Base-by-base conservation (phyloP, 176 grass and related monocot genomes). In the Zoysia japonica region DNA sequence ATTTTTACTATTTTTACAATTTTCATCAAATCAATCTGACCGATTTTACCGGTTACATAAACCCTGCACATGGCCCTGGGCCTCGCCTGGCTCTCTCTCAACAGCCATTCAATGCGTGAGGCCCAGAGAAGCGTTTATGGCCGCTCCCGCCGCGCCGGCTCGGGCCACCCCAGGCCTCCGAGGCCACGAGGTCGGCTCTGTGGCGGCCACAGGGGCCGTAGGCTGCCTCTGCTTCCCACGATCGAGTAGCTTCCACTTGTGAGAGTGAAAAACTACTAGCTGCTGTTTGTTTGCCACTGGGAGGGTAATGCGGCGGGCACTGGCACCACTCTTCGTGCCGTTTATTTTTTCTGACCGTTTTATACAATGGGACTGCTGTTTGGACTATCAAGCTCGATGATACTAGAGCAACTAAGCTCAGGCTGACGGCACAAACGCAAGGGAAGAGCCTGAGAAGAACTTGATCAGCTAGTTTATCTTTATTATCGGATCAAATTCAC, bases 101-200 rank as follows among this genome's bases (percentile, higher is more conserved):
- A 3, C 62, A 6, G 7, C 6, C 39, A 77, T 77, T 87, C 38
- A 82, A 70, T 82, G 85, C 56, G 62, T 82, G 72, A 66, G 48
- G 59, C 85, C 85, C 79, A 82, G 66, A 87, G 79, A 55, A 5
- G 35, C 65, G 65, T 71, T 71, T 39, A 76, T 81, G 64, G 15
- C 52, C 16, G 50, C 51, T 40, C 28, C 28, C 28, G 28, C 41
- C 67, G 48, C 17, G 14, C 28, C 44, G 48, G 72, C 74, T 76
- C 55, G n/a, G 17, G 8, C 59, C 57, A 37, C 53, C 57, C 47
- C 66, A 45, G 35, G 52, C 51, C 71, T 13, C 53, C 72, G 9
- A 74, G 40, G 10, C 48, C 71, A 73, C 59, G 68, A 73, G 59
- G 17, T 37, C 38, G 39, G 36, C 17, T 65, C 14, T 78, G 35